phyloP scores from a whole-genome alignment of 257 asterid genomes.

The Striga asiatica region DNA sequence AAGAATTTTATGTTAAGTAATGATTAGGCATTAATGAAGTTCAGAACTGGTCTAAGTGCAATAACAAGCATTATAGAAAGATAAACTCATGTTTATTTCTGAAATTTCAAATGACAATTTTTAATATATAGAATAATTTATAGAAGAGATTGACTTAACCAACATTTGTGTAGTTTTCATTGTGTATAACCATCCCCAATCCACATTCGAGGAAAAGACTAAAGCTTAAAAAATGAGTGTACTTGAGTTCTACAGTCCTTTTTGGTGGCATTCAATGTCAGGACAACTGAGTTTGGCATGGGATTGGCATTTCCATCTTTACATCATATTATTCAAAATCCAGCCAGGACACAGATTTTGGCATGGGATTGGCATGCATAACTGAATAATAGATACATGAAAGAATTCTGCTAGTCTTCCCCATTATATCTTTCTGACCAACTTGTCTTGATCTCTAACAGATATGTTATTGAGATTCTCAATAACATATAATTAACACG shows the following conservation, averaged over 20 bases:
- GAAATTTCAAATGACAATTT: too few relatives aligned
- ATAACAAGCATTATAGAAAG: too few relatives aligned
- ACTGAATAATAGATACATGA: slow-evolving; percentile 49
- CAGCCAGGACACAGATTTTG: slow-evolving; percentile 10
- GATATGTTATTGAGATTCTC: not conserved
- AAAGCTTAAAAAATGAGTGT: not conserved
- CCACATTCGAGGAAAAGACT: not conserved
- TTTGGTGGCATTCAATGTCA: not conserved
- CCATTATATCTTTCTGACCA: not conserved
- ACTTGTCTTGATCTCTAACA: not conserved
- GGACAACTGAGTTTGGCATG: slow-evolving; percentile 18
- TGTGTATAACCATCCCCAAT: too few relatives aligned
- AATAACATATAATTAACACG: not conserved
- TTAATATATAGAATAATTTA: too few relatives aligned
- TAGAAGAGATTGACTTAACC: too few relatives aligned
- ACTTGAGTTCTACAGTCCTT: too few relatives aligned
- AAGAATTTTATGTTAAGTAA: too few relatives aligned
- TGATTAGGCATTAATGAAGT: too few relatives aligned
- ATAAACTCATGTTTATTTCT: too few relatives aligned
- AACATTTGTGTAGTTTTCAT: too few relatives aligned
- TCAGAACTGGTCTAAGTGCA: too few relatives aligned
- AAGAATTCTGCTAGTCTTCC: slow-evolving; percentile 25
- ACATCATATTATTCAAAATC: slow-evolving; percentile 4
- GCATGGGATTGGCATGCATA: slow-evolving; percentile 28
- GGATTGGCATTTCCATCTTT: slow-evolving; percentile 18